Percentiles rank a stretch among this genome's conserved stretches.
Conservation (phyloP, 306 rosid genomes). For the Benincasa hispida region DNA sequence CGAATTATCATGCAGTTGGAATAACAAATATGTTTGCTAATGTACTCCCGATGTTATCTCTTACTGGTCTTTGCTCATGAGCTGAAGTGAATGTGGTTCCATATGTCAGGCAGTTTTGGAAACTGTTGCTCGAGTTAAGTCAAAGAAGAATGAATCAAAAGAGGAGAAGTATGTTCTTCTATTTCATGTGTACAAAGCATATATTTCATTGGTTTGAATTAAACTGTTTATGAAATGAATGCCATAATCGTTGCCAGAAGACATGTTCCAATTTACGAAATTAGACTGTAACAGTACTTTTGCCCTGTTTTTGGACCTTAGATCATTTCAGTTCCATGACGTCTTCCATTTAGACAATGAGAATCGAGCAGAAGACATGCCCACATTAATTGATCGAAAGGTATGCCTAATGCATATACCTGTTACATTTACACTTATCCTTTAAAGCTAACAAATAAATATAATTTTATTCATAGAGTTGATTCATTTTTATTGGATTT, state of each 20-base stretch:
- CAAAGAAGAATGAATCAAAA: conserved; percentile 86
- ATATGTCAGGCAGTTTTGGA: conserved; percentile 81
- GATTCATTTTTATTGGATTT: conserved; percentile 1
- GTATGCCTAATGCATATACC: conserved; percentile 23
- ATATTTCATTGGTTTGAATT: conserved; percentile 14
- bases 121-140: conserved; percentile 89
- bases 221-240: conserved; percentile 10
- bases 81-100: conserved; percentile 6
- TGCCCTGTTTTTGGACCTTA: conserved; percentile 24
- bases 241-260: not conserved
- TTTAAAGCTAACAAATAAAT: not conserved
- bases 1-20: not conserved
- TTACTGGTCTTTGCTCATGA: not conserved
- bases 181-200: not conserved
- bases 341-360: conserved; percentile 84
- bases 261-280: not conserved
- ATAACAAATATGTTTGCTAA: not conserved
- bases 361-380: conserved; percentile 83
- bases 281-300: conserved; percentile 10
- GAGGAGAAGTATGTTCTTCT: conserved; percentile 69
- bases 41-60: not conserved
- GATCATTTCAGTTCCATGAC: conserved; percentile 86
- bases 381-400: conserved; percentile 86
- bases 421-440: conserved; percentile 1
- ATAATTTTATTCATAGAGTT: not conserved